phyloP scores from a whole-genome alignment of 768 basidiomycete genomes.

The Tubosaeta brunneosetosa region DNA sequence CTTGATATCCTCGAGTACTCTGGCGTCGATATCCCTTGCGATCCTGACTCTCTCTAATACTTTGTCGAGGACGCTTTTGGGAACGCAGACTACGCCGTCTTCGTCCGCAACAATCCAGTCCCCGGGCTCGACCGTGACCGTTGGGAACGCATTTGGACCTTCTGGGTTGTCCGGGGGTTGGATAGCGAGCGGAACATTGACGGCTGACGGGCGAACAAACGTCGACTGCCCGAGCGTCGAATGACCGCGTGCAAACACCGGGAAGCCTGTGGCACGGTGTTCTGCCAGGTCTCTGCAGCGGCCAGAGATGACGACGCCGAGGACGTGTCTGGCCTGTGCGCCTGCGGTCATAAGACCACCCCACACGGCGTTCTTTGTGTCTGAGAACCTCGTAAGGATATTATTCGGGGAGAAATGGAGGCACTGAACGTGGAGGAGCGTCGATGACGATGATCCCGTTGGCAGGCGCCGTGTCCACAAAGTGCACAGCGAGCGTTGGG shows the following conservation, averaged over 20 bases:
- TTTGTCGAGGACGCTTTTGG: conserved; percentile 44
- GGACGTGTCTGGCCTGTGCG: conserved; percentile 63
- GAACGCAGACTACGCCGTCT: conserved; percentile 86
- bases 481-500: conserved; percentile 66
- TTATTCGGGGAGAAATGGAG: conserved; percentile 5
- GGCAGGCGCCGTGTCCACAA: conserved; percentile 70
- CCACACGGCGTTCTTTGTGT: conserved; percentile 81
- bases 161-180: conserved; percentile 29
- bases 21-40: conserved; percentile 61
- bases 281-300: conserved; percentile 82
- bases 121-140: conserved; percentile 60
- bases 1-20: conserved; percentile 69
- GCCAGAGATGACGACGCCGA: conserved; percentile 78
- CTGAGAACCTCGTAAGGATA: conserved; percentile 30
- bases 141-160: conserved; percentile 42
- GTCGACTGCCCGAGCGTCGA: conserved; percentile 85
- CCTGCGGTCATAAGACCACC: conserved; percentile 90
- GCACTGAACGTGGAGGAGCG: conserved; percentile 59
- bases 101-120: conserved; percentile 85
- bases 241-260: conserved; percentile 76
- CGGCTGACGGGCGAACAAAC: conserved; percentile 74
- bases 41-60: conserved; percentile 57
- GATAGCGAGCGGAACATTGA: conserved; percentile 62
- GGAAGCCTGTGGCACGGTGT: conserved; percentile 63
- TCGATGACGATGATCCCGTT: conserved; percentile 70